Evolutionary conservation across 78 protist species (phyloP).

Genomic region (Dictyostelium intermedium): DNA sequence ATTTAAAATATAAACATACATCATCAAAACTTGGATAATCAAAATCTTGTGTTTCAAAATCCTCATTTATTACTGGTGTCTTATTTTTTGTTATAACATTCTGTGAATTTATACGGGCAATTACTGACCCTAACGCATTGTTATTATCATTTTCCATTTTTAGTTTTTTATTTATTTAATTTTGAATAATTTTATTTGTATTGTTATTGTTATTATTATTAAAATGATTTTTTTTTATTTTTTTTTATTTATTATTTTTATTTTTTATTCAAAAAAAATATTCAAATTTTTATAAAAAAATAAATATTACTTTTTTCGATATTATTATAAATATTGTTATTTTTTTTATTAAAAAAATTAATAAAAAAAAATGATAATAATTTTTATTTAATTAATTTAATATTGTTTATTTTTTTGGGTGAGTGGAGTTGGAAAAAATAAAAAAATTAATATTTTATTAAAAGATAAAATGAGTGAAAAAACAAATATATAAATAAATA

Average conservation of each 20-base stretch:
- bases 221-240: background rate
- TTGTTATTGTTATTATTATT: background rate
- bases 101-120: background rate
- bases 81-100: background rate
- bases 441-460: background rate
- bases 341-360: background rate
- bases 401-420: background rate
- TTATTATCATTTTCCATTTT: slow-evolving; percentile 3
- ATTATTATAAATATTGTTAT: background rate
- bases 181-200: background rate
- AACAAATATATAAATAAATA: background rate
- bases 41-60: slow-evolving; percentile 10
- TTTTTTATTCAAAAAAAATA: background rate
- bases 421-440: background rate
- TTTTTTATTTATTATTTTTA: background rate
- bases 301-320: background rate
- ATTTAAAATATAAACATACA: background rate
- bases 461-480: background rate
- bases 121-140: background rate
- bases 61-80: background rate
- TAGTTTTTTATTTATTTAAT: background rate
- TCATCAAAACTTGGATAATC: slow-evolving; percentile 25
- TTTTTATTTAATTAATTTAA: background rate
- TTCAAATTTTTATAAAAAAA: background rate
- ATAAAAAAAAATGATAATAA: background rate